These are phyloP conservation scores for Aspergillus bombycis DNA, from an alignment of 2,329 filamentous ascomycete species.

Conservation along the genomic window DNA sequence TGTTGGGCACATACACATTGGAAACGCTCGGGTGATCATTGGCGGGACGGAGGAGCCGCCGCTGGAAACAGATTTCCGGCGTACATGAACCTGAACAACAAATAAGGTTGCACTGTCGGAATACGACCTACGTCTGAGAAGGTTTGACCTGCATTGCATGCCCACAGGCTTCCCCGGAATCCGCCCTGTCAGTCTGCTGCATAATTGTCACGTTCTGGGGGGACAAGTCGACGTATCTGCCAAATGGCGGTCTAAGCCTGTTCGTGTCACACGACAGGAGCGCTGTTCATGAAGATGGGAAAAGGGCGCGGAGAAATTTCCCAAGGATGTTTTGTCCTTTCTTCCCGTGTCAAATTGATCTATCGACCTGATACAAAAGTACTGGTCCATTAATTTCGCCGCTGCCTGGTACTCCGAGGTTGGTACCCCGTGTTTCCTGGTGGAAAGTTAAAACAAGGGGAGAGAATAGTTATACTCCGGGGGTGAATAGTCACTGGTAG, in stretches of 20 bases:
- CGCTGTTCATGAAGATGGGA: background rate
- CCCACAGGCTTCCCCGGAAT: conserved; percentile 2
- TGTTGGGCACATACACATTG: conserved; percentile 1
- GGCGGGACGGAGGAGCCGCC: background rate
- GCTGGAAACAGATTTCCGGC: conserved; percentile 9
- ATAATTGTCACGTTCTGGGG: background rate
- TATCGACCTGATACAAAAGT: background rate
- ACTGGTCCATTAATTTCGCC: background rate
- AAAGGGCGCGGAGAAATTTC: background rate
- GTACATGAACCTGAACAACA: background rate
- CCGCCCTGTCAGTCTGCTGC: background rate
- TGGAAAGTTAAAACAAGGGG: background rate
- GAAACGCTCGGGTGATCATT: background rate
- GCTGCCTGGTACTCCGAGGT: background rate
- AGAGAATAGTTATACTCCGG: background rate
- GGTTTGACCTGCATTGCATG: conserved; percentile 2
- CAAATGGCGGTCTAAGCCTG: background rate
- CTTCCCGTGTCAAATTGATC: background rate
- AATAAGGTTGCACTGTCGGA: conserved; percentile 1
- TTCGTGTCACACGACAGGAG: conserved; percentile 1
- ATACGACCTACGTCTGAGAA: background rate
- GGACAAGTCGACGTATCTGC: background rate
- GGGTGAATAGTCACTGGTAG: background rate
- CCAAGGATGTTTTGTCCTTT: background rate
- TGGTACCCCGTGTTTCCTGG: background rate